Percentiles rank a stretch among this genome's conserved stretches.
Evolutionary conservation across 202 grass and related monocot genomes (phyloP).

Genomic region (Cymbopogon flexuosus): DNA sequence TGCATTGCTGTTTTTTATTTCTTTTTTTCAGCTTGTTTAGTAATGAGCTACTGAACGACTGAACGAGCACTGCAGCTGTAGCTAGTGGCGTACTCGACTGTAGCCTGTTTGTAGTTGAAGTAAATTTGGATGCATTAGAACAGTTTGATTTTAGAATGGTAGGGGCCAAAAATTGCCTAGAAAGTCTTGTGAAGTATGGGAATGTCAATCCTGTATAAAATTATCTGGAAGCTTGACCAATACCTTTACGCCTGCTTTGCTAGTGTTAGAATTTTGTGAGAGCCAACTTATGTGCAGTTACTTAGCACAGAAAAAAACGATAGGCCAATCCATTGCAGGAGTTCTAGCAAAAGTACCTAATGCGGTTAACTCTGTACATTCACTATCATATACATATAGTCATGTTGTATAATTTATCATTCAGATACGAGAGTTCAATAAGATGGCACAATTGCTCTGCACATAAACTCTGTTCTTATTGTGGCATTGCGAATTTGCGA

Average conservation of each 20-base stretch:
- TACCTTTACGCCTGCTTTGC: background rate
- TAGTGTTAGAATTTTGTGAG: background rate
- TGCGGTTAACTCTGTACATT: background rate
- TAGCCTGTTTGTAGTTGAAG: background rate
- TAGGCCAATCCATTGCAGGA: background rate
- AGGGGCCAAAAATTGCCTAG: background rate
- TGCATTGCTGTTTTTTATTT: too few species aligned
- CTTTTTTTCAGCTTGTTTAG: background rate
- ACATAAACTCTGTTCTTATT: background rate
- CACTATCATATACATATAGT: background rate
- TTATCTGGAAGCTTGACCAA: background rate
- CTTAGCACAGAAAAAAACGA: background rate
- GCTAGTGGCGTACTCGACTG: background rate
- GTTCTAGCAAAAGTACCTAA: background rate
- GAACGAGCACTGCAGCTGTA: background rate
- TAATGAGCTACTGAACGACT: slow-evolving; percentile 10
- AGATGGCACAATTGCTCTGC: background rate
- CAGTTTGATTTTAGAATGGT: background rate
- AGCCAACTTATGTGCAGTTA: background rate
- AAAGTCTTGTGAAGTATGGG: background rate
- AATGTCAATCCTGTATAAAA: background rate
- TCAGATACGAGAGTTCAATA: background rate
- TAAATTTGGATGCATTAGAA: background rate
- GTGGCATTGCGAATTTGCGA: background rate
- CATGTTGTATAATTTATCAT: background rate